Conservation (phyloP, 805 yeast genomes). For the Candida jianshihensis region DNA sequence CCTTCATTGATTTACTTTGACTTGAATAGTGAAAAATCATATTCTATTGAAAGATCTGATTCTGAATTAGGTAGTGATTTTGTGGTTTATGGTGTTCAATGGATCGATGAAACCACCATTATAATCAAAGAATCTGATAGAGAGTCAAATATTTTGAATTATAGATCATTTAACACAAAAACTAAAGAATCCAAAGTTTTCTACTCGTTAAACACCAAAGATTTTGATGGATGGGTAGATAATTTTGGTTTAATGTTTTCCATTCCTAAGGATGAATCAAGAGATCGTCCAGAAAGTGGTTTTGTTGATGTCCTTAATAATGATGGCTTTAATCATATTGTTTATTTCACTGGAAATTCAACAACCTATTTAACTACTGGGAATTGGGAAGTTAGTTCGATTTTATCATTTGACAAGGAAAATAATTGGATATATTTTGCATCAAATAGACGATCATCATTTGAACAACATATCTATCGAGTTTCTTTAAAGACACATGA, state of each 20-base stretch:
- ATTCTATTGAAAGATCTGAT: slow-evolving; percentile 16
- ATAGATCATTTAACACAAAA: slow-evolving; percentile 35
- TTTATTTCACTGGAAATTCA: slow-evolving; percentile 43
- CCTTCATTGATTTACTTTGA: slow-evolving; percentile 40
- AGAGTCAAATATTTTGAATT: slow-evolving; percentile 47
- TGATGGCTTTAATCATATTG: slow-evolving; percentile 56
- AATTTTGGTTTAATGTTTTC: slow-evolving; percentile 34
- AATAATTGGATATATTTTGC: slow-evolving; percentile 44
- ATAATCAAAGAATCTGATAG: slow-evolving; percentile 59
- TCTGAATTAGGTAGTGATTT: slow-evolving; percentile 36
- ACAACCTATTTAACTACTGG: slow-evolving; percentile 41
- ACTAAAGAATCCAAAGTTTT: slow-evolving; percentile 27
- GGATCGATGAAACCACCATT: slow-evolving; percentile 46
- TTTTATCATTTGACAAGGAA: slow-evolving; percentile 44
- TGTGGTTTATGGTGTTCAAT: slow-evolving; percentile 53
- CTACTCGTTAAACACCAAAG: slow-evolving; percentile 36
- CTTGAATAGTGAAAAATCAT: slow-evolving; percentile 20
- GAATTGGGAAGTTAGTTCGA: slow-evolving; percentile 48
- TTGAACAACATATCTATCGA: slow-evolving; percentile 49
- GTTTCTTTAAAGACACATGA: slow-evolving; percentile 34
- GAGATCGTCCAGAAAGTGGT: slow-evolving; percentile 34
- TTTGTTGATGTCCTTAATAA: slow-evolving; percentile 56
- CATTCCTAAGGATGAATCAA: slow-evolving; percentile 29
- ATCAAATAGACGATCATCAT: slow-evolving; percentile 47
- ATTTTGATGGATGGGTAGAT: slow-evolving; percentile 54